Evolutionary conservation across 148 eudicot species (phyloP).

Genomic region (Hydrangea macrophylla): DNA sequence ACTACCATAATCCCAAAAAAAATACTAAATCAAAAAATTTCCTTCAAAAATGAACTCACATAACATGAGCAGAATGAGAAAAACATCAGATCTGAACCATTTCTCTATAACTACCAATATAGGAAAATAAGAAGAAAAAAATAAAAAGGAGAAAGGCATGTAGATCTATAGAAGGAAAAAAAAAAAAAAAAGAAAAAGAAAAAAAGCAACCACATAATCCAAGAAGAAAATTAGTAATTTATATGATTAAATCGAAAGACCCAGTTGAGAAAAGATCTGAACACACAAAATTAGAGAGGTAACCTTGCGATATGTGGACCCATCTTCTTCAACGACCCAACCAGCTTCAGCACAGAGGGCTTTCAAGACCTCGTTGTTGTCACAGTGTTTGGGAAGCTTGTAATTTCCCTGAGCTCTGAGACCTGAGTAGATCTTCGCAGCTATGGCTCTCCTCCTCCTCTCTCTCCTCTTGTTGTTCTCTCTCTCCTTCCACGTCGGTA

Average conservation of each 20-base stretch:
- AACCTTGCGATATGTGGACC: conserved; percentile 48
- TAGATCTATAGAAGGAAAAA: neutral
- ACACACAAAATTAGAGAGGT: neutral
- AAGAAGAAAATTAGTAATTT: no score
- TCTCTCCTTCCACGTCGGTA: conserved; percentile 47
- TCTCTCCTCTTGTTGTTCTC: conserved; percentile 43
- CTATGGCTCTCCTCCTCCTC: conserved; percentile 40
- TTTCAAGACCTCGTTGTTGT: conserved; percentile 40
- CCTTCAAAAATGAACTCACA: neutral
- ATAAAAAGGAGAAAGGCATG: no score
- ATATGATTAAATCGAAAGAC: neutral
- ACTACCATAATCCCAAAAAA: neutral
- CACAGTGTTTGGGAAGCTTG: conserved; percentile 40
- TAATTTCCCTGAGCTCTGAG: conserved; percentile 41
- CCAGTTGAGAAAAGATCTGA: neutral
- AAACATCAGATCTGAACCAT: neutral
- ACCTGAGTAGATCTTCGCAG: conserved; percentile 41
- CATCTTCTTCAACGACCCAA: conserved; percentile 46
- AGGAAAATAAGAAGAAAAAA: no score
- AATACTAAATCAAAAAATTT: neutral
- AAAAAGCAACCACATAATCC: neutral
- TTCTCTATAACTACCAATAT: no score
- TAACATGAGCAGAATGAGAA: neutral
- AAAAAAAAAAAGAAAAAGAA: no score
- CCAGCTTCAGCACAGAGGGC: conserved; percentile 50